Evolutionary conservation across 169 alveolate genomes (phyloP).

Genomic region (Amoebophrya sp.): DNA sequence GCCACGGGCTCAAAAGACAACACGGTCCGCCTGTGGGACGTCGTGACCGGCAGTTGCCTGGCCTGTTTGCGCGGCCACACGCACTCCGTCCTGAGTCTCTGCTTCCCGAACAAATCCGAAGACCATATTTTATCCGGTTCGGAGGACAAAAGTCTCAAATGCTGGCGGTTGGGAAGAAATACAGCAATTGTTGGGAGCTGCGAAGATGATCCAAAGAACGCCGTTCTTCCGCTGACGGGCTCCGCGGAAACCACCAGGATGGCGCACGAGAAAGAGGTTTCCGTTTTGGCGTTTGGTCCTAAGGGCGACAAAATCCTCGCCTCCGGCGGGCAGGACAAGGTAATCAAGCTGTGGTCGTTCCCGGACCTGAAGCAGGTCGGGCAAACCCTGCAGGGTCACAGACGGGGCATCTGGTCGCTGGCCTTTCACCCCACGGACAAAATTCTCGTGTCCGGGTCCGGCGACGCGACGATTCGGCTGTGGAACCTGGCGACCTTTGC

Average conservation of each 20-base stretch:
- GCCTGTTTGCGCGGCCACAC: background rate
- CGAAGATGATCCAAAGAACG: no score
- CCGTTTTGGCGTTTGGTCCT: constrained; percentile 36
- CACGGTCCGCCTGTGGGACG: background rate
- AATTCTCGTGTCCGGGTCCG: constrained; percentile 66
- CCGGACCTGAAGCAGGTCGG: background rate
- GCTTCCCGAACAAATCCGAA: background rate
- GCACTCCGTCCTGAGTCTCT: background rate
- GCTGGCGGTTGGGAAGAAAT: constrained; percentile 56
- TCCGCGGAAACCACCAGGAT: background rate
- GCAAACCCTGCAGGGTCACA: background rate
- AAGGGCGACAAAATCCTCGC: constrained; percentile 65
- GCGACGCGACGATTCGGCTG: constrained; percentile 64
- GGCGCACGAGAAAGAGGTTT: background rate
- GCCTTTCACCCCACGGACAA: background rate
- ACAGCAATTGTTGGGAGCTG: no score
- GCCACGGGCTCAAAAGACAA: background rate
- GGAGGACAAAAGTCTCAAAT: constrained; percentile 60
- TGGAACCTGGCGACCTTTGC: constrained; percentile 59
- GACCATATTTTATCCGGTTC: constrained; percentile 48
- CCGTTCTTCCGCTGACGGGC: background rate
- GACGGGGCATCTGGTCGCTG: background rate
- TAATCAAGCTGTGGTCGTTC: background rate
- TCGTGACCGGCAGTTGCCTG: background rate
- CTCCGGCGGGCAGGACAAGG: background rate